Evolutionary conservation across 139 green algal species (phyloP), one percentile per base, ranked within the genome.

Genomic region (Haematococcus sp.): DNA sequence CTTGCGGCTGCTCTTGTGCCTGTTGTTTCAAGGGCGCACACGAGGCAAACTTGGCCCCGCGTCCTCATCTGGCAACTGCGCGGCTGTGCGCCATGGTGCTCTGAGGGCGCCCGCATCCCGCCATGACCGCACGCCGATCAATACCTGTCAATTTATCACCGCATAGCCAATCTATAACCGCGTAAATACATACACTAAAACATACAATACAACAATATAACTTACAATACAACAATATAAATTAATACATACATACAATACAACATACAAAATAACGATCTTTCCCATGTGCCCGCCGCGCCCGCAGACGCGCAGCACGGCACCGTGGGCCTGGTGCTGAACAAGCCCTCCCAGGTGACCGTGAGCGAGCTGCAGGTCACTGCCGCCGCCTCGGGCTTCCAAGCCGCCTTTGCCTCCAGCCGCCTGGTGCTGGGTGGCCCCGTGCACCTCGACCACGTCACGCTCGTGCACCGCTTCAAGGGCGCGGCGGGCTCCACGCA

Each of bases 371-470:
- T 88, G 40, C 75, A 71, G 13, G 49, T 83, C 3, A 65, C 75
- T 22, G 64, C 49, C 3, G 69, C 69, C 0, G 75, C 30, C n/a
- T 2, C 77, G 76, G 82, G 75, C 54, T 83, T 88, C 68, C 58
- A 70, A 58, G 63, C 75, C 13, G 68, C 58, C n/a, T 88, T 88
- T 72, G 78, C 78, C 27, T 30, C 5, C 13, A 69, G 79, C 56
- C 72, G 70, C 0, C 69, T 88, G 63, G 72, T 77, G 31, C 63
- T 88, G 51, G 83, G 83, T 33, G 83, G 83, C 22, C 78, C 78
- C 11, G 73, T 84, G 31, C 83, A 83, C 78, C 40, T 82, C 58
- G 78, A 85, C 35, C 78, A 81, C 63, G 68, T 85, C 0, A 88
- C 83, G 5, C 69, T 85, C 68, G 75, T 88, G 58, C 83, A 88